Conservation (phyloP, 2,329 filamentous ascomycete genomes). For the Fusarium sublunatum region DNA sequence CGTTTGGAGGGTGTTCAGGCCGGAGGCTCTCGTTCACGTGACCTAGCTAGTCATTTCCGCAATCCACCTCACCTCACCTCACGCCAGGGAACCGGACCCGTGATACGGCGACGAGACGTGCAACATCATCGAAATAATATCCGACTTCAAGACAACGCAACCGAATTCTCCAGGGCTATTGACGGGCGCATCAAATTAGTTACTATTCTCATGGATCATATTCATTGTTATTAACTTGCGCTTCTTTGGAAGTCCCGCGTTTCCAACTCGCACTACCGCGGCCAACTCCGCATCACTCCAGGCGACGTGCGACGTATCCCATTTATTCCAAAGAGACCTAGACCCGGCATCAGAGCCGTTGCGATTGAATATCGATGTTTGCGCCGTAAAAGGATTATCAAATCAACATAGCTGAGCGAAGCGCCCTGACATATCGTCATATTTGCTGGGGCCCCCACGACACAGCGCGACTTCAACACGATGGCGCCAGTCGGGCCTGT, state of each 20-base stretch:
- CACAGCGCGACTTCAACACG: slow-evolving; percentile 47
- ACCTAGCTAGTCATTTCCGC: slow-evolving; percentile 23
- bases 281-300: slow-evolving; percentile 41
- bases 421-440: slow-evolving; percentile 22
- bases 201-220: slow-evolving; percentile 25
- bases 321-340: slow-evolving; percentile 14
- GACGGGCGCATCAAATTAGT: slow-evolving; percentile 2
- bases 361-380: slow-evolving; percentile 38
- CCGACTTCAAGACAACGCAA: slow-evolving; percentile 22
- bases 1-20: background rate
- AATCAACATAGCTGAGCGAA: slow-evolving; percentile 30
- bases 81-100: slow-evolving; percentile 39
- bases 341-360: slow-evolving; percentile 29
- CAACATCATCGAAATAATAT: slow-evolving; percentile 40
- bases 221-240: slow-evolving; percentile 27
- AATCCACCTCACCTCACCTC: slow-evolving; percentile 35
- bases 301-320: slow-evolving; percentile 38
- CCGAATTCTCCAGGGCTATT: slow-evolving; percentile 1
- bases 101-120: slow-evolving; percentile 43
- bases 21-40: slow-evolving; percentile 36
- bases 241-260: slow-evolving; percentile 33
- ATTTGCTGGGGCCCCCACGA: slow-evolving; percentile 35
- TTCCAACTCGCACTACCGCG: slow-evolving; percentile 23
- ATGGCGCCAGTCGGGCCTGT: slow-evolving; percentile 69
- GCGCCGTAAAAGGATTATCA: slow-evolving; percentile 30